Conservation (phyloP, 352 stramenopile genomes). For the Pythium brachiatum region DNA sequence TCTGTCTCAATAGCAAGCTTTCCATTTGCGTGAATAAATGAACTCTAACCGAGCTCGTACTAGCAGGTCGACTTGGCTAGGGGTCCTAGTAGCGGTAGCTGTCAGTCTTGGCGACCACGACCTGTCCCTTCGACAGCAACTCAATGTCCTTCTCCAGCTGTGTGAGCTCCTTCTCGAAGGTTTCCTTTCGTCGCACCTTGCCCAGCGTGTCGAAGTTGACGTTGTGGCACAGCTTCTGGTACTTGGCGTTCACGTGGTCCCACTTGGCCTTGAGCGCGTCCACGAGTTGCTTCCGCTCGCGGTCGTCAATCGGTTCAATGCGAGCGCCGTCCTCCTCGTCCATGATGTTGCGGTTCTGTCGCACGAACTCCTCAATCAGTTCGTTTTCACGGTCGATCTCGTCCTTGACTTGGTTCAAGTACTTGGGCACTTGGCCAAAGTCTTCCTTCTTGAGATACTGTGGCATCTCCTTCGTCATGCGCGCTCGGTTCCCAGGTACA, state of each 20-base stretch:
- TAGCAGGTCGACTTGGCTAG: background rate
- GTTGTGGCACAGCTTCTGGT: slow-evolving; percentile 94
- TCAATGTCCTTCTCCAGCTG: slow-evolving; percentile 93
- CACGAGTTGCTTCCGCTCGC: slow-evolving; percentile 80
- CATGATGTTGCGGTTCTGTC: slow-evolving; percentile 85
- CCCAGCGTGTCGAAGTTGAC: slow-evolving; percentile 91
- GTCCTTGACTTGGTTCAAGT: slow-evolving; percentile 90
- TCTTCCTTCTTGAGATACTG: slow-evolving; percentile 90
- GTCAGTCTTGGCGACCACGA: slow-evolving; percentile 57
- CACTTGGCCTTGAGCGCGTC: slow-evolving; percentile 92
- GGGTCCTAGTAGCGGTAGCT: slow-evolving; percentile 40
- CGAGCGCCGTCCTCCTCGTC: slow-evolving; percentile 61
- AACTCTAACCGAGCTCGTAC: background rate
- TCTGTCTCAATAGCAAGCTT: background rate
- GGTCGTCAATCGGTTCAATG: slow-evolving; percentile 79
- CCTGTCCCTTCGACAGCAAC: slow-evolving; percentile 70
- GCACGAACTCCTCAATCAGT: slow-evolving; percentile 91
- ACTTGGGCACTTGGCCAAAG: slow-evolving; percentile 91
- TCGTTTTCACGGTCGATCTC: slow-evolving; percentile 92
- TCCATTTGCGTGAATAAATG: background rate
- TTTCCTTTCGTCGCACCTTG: slow-evolving; percentile 92
- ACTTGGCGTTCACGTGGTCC: slow-evolving; percentile 92
- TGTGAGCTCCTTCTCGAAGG: slow-evolving; percentile 89
- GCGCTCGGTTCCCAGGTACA: slow-evolving; percentile 57
- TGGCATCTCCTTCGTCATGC: slow-evolving; percentile 55